A percentile compares a stretch with the other conserved stretches of the same genome.
phyloP scores from a whole-genome alignment of 495 filamentous ascomycete genomes.

The Talaromyces liani region DNA sequence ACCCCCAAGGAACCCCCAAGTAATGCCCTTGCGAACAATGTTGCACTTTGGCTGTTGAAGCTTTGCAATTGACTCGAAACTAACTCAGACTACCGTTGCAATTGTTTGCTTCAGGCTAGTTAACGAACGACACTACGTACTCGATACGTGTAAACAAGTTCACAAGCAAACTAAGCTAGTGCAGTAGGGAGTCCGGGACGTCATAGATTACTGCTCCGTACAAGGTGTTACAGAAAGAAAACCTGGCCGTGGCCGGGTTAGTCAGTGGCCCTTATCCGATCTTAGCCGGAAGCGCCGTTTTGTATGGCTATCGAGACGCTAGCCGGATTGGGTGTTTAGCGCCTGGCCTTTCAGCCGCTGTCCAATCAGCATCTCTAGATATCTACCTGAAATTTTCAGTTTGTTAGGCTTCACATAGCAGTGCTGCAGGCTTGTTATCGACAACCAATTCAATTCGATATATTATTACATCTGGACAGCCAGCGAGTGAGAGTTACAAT shows the following conservation, averaged over 20 bases:
- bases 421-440: not conserved
- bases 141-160: not conserved
- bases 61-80: not conserved
- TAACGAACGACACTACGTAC: not conserved
- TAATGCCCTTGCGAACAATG: too few species aligned
- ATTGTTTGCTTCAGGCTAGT: not conserved
- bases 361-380: not conserved
- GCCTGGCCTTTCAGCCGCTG: not conserved
- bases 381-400: not conserved
- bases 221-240: not conserved
- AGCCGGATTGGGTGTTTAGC: not conserved
- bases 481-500: too few species aligned
- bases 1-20: not conserved
- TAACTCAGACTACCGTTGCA: not conserved
- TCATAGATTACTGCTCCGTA: conserved; percentile 30
- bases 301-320: not conserved
- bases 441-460: not conserved
- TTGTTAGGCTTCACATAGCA: not conserved
- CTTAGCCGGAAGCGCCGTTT: not conserved
- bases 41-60: not conserved
- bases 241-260: not conserved
- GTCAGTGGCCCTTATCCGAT: not conserved
- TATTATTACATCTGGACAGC: not conserved
- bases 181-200: conserved; percentile 16
- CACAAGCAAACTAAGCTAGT: conserved; percentile 9